Conservation (phyloP, 805 yeast genomes). For the Metschnikowia cerradonensis region DNA sequence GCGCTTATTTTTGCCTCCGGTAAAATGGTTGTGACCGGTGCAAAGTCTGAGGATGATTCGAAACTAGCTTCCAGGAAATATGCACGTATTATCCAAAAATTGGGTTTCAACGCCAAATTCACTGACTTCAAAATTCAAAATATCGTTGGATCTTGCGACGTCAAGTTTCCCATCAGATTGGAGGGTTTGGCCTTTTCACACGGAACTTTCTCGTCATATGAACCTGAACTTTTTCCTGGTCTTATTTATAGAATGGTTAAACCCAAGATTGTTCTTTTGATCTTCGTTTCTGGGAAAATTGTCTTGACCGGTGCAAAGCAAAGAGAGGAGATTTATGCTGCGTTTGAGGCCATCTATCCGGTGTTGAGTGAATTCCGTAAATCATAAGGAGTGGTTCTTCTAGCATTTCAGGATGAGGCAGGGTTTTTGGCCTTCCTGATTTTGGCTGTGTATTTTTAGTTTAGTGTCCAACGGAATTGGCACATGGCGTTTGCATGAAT, state of each 20-base stretch:
- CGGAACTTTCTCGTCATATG: slow-evolving; percentile 98
- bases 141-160: slow-evolving; percentile 98
- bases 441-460: slow-evolving; percentile 7
- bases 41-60: slow-evolving; percentile 97
- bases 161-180: slow-evolving; percentile 92
- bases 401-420: neutral
- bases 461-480: neutral
- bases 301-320: slow-evolving; percentile 98
- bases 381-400: slow-evolving; percentile 31
- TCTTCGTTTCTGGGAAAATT: slow-evolving; percentile 95
- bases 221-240: slow-evolving; percentile 97
- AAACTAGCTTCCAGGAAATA: slow-evolving; percentile 95
- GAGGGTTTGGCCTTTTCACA: slow-evolving; percentile 98
- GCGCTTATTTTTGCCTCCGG: slow-evolving; percentile 98
- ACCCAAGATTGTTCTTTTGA: slow-evolving; percentile 92
- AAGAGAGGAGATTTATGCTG: slow-evolving; percentile 96
- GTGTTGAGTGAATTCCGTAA: slow-evolving; percentile 97
- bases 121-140: slow-evolving; percentile 98
- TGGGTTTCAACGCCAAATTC: slow-evolving; percentile 96
- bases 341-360: slow-evolving; percentile 97
- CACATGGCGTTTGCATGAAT: slow-evolving; percentile 4
- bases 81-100: slow-evolving; percentile 95
- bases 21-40: slow-evolving; percentile 99
- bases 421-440: neutral
- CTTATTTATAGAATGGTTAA: slow-evolving; percentile 98